Conservation (phyloP, 108 stramenopile species). For the Conticribra guillardii region DNA sequence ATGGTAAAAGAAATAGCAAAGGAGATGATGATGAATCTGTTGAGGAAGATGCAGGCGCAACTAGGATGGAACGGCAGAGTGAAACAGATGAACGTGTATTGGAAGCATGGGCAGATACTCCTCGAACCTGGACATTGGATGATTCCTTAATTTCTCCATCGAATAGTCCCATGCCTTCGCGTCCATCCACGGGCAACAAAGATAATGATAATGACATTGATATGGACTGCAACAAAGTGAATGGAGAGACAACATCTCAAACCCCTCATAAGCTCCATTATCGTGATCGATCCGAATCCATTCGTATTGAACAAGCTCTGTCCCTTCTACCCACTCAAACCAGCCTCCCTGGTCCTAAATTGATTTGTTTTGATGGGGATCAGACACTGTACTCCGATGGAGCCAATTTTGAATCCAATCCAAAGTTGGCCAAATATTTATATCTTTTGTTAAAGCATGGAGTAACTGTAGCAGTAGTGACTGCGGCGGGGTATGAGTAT, state of each 20-base stretch:
- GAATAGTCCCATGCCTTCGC: not conserved
- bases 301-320: constrained; percentile 37
- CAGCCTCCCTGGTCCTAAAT: constrained; percentile 68
- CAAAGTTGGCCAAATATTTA: constrained; percentile 78
- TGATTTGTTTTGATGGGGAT: constrained; percentile 94
- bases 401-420: constrained; percentile 89
- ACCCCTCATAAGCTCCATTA: not conserved
- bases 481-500: constrained; percentile 95
- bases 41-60: no score
- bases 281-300: constrained; percentile 31
- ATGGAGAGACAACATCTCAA: not conserved
- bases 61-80: constrained; percentile 3
- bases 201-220: not conserved
- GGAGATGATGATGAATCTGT: not conserved
- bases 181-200: not conserved
- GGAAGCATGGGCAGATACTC: constrained; percentile 23
- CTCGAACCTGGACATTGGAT: not conserved
- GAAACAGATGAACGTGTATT: constrained; percentile 14
- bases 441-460: constrained; percentile 76
- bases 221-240: no score
- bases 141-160: not conserved
- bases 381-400: constrained; percentile 93
- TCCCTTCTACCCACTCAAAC: constrained; percentile 18
- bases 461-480: constrained; percentile 89
- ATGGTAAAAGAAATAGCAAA: not conserved